These are phyloP conservation scores for Candida xyloterini DNA, from an alignment of 805 yeast species.

Conservation along the genomic window DNA sequence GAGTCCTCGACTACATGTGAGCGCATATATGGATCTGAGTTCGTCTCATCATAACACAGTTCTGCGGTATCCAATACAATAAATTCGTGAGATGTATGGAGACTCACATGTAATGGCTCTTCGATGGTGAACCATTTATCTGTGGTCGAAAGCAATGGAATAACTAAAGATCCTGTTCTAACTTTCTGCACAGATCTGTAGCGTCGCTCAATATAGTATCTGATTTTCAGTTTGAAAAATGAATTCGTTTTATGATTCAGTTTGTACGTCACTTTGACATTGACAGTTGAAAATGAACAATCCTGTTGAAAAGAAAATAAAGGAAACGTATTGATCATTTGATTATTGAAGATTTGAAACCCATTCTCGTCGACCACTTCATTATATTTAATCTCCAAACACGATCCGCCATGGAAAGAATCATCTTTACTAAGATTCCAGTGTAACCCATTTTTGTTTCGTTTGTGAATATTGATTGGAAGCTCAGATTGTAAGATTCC, in stretches of 20 bases:
- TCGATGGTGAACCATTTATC: conserved; percentile 27
- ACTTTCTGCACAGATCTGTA: conserved; percentile 28
- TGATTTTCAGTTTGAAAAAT: conserved; percentile 32
- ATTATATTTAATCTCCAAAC: conserved; percentile 29
- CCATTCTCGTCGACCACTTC: conserved; percentile 22
- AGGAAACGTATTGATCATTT: conserved; percentile 12
- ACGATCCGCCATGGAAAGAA: conserved; percentile 37
- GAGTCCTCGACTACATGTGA: conserved; percentile 24
- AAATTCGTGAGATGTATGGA: conserved; percentile 19
- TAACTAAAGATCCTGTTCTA: conserved; percentile 30
- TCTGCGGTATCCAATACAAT: conserved; percentile 22
- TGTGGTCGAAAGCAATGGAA: conserved; percentile 30
- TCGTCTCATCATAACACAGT: conserved; percentile 20
- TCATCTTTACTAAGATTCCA: conserved; percentile 25
- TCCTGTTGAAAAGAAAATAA: conserved; percentile 33
- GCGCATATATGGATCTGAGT: conserved; percentile 12
- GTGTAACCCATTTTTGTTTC: conserved; percentile 20
- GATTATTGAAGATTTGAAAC: conserved; percentile 22
- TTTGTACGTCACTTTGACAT: conserved; percentile 27
- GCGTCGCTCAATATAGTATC: conserved; percentile 35
- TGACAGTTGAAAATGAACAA: conserved; percentile 24
- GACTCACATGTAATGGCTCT: conserved; percentile 21
- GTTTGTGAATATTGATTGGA: conserved; percentile 28
- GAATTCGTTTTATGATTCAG: conserved; percentile 21
- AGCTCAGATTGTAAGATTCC: conserved; percentile 33